Evolutionary conservation across 495 filamentous ascomycete genomes (phyloP).

Genomic region (Thermothielavioides terrestris): DNA sequence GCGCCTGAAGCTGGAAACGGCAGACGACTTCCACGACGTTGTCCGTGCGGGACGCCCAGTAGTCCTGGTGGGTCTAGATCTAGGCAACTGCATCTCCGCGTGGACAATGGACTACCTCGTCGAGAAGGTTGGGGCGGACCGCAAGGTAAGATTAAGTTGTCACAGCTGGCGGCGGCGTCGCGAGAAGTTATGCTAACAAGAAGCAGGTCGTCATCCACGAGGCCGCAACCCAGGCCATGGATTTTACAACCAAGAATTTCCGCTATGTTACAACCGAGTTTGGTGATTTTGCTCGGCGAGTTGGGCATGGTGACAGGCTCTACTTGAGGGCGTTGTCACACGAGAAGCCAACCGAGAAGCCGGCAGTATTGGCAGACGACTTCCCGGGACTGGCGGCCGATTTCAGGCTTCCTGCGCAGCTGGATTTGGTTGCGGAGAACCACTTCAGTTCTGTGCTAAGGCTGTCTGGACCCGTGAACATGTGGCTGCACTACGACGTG

Average conservation of each 20-base stretch:
- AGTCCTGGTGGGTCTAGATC: constrained; percentile 53
- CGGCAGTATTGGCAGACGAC: constrained; percentile 59
- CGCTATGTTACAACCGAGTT: constrained; percentile 61
- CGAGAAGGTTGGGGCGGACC: constrained; percentile 52
- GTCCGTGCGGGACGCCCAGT: constrained; percentile 52
- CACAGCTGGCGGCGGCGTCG: not conserved
- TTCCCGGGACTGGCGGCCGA: constrained; percentile 62
- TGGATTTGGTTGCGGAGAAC: constrained; percentile 50
- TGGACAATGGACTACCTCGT: constrained; percentile 69
- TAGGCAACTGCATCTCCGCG: constrained; percentile 56
- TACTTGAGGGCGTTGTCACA: constrained; percentile 71
- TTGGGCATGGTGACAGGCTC: constrained; percentile 49
- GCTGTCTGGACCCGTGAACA: constrained; percentile 71
- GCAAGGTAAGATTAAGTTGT: constrained; percentile 42
- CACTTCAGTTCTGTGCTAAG: constrained; percentile 74
- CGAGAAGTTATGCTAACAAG: constrained; percentile 10
- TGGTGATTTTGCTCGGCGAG: constrained; percentile 55
- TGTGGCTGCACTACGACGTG: constrained; percentile 93
- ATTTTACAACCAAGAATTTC: constrained; percentile 79
- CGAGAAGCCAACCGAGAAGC: constrained; percentile 55
- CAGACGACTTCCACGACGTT: constrained; percentile 45
- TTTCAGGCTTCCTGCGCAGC: constrained; percentile 58
- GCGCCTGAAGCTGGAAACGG: constrained; percentile 41
- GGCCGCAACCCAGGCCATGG: constrained; percentile 55
- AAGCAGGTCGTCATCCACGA: constrained; percentile 63